These are phyloP conservation scores for Chlorella ohadii DNA, from an alignment of 139 green algal species.

Conservation along the genomic window DNA sequence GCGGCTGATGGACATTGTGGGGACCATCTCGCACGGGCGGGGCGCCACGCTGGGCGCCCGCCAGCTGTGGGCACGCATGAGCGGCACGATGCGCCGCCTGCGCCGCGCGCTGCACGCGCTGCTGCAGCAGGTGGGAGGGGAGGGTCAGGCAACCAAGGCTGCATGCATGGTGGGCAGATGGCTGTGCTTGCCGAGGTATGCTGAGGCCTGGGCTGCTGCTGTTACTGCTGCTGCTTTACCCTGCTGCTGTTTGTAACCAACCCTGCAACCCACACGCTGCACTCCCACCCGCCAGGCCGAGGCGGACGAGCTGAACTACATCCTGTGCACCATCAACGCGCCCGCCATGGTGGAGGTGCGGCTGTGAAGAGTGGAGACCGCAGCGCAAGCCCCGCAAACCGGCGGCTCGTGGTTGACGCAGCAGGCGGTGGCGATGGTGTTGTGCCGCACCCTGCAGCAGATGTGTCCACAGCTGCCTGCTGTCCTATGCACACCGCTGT, in stretches of 20 bases:
- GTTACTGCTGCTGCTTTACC: not conserved
- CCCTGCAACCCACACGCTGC: not conserved
- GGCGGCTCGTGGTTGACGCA: too few species aligned
- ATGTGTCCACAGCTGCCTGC: too few species aligned
- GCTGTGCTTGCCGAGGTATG: too few species aligned
- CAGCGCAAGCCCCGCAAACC: too few species aligned
- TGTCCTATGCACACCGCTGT: not conserved
- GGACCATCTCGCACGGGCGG: constrained; percentile 40
- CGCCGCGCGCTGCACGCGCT: constrained; percentile 37
- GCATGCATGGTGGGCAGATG: too few species aligned
- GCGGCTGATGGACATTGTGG: constrained; percentile 55
- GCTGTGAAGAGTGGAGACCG: too few species aligned
- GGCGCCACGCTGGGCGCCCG: constrained; percentile 53
- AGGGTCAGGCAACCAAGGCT: not conserved
- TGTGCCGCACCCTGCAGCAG: too few species aligned
- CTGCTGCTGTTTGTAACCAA: too few species aligned
- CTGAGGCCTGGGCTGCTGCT: too few species aligned
- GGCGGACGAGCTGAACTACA: constrained; percentile 61
- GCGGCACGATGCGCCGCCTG: constrained; percentile 39
- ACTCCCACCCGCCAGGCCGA: constrained; percentile 5
- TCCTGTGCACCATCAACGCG: constrained; percentile 57
- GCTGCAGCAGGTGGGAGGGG: constrained; percentile 8
- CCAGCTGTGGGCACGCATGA: constrained; percentile 44
- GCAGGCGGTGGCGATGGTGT: too few species aligned
- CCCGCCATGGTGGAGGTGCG: constrained; percentile 53